Evolutionary conservation across 345 rosid species (phyloP).

Genomic region (Arabidopsis thaliana): DNA sequence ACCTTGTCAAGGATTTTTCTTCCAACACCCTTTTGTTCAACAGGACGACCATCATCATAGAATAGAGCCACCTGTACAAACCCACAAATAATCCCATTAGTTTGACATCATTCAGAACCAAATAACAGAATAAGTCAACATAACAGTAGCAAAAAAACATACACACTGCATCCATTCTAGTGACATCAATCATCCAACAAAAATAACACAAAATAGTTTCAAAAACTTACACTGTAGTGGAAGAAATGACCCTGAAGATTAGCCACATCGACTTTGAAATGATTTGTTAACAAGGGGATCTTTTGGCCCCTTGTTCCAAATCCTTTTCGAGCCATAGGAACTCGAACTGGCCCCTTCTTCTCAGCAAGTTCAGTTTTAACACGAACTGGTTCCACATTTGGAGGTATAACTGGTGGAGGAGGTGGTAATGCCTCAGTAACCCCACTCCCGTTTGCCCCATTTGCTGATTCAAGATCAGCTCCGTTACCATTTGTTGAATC

Average conservation of each 20-base stretch:
- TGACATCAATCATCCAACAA: too few relatives aligned
- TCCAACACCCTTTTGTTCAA: conserved; percentile 81
- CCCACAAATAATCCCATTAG: not conserved
- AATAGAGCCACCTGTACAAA: conserved; percentile 60
- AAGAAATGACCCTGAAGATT: conserved; percentile 66
- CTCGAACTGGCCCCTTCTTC: conserved; percentile 54
- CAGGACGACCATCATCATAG: conserved; percentile 93
- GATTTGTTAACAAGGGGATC: conserved; percentile 68
- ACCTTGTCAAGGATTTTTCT: conserved; percentile 73
- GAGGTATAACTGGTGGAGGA: conserved; percentile 76
- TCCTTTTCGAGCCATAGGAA: conserved; percentile 72
- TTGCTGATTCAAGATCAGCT: conserved; percentile 51
- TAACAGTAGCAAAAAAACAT: conserved; percentile 27
- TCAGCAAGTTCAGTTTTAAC: conserved; percentile 52
- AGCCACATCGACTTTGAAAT: conserved; percentile 73
- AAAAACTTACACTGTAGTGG: conserved; percentile 69
- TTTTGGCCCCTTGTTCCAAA: conserved; percentile 76
- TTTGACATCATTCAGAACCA: not conserved
- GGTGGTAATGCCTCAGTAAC: conserved; percentile 58
- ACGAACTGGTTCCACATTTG: conserved; percentile 59
- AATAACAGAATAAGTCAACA: not conserved
- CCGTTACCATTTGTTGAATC: conserved; percentile 47
- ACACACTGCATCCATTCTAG: conserved; percentile 43
- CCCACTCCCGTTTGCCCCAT: conserved; percentile 49
- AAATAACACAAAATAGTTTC: too few relatives aligned